Base-by-base conservation (phyloP, 495 filamentous ascomycete species). In the Xylaria longipes region DNA sequence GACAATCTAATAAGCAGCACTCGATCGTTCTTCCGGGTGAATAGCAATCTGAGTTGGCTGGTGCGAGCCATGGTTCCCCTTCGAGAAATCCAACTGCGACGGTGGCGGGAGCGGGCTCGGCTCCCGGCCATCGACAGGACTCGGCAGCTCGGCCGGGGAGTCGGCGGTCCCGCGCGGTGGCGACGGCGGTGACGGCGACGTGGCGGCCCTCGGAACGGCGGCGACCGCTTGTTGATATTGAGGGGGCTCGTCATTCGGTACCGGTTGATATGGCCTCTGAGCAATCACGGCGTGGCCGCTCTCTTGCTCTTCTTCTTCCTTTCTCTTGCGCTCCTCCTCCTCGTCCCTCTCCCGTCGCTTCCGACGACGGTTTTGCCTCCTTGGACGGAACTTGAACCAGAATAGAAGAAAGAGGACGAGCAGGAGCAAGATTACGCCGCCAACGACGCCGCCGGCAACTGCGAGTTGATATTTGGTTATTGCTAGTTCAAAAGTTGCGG, bases 391-490 rank as follows among this genome's bases (percentile, higher is more conserved):
- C 22, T 62, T 70, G 56, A 61, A 70, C 57, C 57, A 61, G 56
- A 48, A 70, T 5, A 62, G 56, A 29, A 70, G 43, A 22, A 61
- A 50, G n/a, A 70, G 43, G n/a, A 70, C 17, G 27, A 70, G 56
- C 7, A 70, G 43, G 57, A 70, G 39, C 7, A 62, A 41, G 43
- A 70, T 1, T 9, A 70, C n/a, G 31, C 68, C 68, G 43, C 56
- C 68, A 14, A 70, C 46, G 17, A 70, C 57, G 27, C 68, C 68
- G 31, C 68, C 68, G 41, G 68, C 68, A 33, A 70, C 68, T 70
- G 27, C 41, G 37, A 52, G 50, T 29, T n/a, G 56, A 6, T 45
- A 22, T 11, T 63, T 27, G 17, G 41, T 63, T 27, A 56, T 29
- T 41, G 12, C 6, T 17, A 12, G 25, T 56, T 25, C 37, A 33